phyloP scores from a whole-genome alignment of 495 filamentous ascomycete genomes.

The Penicillium manginii region DNA sequence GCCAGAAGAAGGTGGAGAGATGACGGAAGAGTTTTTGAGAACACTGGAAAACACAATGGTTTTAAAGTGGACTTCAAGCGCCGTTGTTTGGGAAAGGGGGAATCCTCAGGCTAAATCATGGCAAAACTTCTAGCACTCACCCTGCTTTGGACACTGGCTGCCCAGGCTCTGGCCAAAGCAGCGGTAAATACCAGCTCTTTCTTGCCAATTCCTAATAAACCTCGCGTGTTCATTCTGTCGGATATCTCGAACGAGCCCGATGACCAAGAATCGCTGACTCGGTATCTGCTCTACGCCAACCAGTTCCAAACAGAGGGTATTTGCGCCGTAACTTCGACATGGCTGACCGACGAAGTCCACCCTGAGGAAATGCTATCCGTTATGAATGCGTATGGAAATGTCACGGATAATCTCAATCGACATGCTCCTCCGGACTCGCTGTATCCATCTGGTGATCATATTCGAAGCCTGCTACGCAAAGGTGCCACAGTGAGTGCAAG shows the following conservation, averaged over 20 bases:
- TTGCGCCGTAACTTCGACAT: conserved; percentile 39
- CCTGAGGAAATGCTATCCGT: conserved; percentile 38
- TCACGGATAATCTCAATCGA: conserved; percentile 36
- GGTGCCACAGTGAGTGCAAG: conserved; percentile 23
- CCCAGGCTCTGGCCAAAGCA: conserved; percentile 10
- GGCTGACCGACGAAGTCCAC: conserved; percentile 30
- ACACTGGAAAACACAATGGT: neutral
- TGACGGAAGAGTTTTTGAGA: neutral
- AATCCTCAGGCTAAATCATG: conserved; percentile 1
- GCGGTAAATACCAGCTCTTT: conserved; percentile 12
- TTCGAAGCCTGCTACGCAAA: conserved; percentile 31
- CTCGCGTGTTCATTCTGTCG: conserved; percentile 41
- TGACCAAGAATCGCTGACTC: conserved; percentile 38
- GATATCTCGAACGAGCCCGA: conserved; percentile 47
- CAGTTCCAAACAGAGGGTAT: conserved; percentile 43
- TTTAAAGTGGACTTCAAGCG: neutral
- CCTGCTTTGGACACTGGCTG: conserved; percentile 13
- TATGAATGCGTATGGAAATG: conserved; percentile 36
- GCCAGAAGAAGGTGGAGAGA: neutral
- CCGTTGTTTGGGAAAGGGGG: neutral
- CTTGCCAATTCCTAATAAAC: conserved; percentile 14
- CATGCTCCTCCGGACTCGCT: conserved; percentile 36
- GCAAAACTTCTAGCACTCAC: conserved; percentile 2
- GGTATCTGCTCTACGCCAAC: conserved; percentile 42
- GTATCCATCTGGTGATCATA: conserved; percentile 35